Base-by-base conservation (phyloP, 257 asterid species). In the Nicotiana knightiana region DNA sequence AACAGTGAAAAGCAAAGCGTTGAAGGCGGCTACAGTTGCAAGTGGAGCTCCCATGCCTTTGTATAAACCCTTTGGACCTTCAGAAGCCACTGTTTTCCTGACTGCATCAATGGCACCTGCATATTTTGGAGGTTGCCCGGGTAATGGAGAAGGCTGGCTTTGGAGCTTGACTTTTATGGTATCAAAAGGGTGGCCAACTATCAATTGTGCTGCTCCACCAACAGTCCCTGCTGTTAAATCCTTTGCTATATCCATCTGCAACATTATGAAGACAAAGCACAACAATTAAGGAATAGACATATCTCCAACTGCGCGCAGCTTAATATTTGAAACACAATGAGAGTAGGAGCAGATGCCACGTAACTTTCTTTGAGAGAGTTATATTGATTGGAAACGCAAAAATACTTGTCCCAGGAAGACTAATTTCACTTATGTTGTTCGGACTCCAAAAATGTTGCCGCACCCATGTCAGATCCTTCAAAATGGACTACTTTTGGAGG, bases 131-230 rank as follows among this genome's bases (percentile, higher is more conserved):
- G 83, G 89, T 88, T 92, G 95, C 9, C 99, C 97, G 5, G 97
- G 93, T 82, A 89, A 88, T 17, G 97, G 98, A 76, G 90, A 77
- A 17, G 98, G 99, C 82, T 93, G 98, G 85, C 99, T 96, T 86
- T 96, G 99, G 89, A 95, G 98, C 91, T 93, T 95, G 75, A 95
- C 99, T 86, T 95, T 95, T 43, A 96, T 95, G 82, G 99, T 95
- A 85, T 95, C 99, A 33, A 95, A 95, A 67, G 99, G 98, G 91
- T 95, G 99, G 33, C 99, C 99, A n/a, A 83, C 84, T 85, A 95
- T 79, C 92, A 95, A 83, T 67, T 93, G 97, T 13, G 97, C 93
- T 35, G 94, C 98, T 86, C 99, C 99, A 82, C 98, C 99, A 55
- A 93, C 91, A 5, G 97, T 90, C 30, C 97, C 97, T 35, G 97